Evolutionary conservation across 495 filamentous ascomycete species (phyloP).

Genomic region (Aspergillus sparsus): DNA sequence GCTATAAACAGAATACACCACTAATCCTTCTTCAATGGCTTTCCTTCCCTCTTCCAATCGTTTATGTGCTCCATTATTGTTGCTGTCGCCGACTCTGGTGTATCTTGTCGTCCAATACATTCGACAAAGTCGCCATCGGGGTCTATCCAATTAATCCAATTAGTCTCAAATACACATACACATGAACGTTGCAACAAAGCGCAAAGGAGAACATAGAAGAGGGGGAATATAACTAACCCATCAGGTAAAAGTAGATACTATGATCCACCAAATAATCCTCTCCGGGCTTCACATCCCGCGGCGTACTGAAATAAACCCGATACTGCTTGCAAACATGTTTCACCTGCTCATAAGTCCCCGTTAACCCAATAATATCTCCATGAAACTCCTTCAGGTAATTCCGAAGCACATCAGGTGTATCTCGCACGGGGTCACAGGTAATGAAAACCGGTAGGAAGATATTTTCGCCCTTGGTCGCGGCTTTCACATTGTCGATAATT

Average conservation of each 20-base stretch:
- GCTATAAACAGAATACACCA: not conserved
- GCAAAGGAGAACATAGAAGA: not conserved
- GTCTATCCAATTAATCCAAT: constrained; percentile 50
- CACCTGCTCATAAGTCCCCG: constrained; percentile 88
- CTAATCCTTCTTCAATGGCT: constrained; percentile 45
- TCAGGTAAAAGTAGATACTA: constrained; percentile 98
- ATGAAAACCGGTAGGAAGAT: constrained; percentile 80
- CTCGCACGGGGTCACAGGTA: constrained; percentile 90
- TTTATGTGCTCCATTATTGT: constrained; percentile 85
- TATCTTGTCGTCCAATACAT: constrained; percentile 92
- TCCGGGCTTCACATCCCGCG: constrained; percentile 78
- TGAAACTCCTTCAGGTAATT: constrained; percentile 92
- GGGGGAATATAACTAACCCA: constrained; percentile 59
- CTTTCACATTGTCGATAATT: constrained; percentile 82
- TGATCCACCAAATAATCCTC: constrained; percentile 98
- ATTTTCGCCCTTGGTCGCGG: constrained; percentile 44
- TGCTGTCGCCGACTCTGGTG: constrained; percentile 78
- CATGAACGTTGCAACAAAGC: not conserved
- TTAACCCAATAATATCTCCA: constrained; percentile 81
- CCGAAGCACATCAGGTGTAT: constrained; percentile 81
- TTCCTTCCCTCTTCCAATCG: constrained; percentile 74
- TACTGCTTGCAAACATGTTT: constrained; percentile 92
- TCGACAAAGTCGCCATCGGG: constrained; percentile 98
- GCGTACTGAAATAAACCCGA: constrained; percentile 95
- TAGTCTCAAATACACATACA: not conserved